Conservation (phyloP, 129 eudicot species). For the sunflower (Helianthus annuus) region HanXRQr2.0-SUNRISE NC_035448.2:107985509-107986008, state of each 20-base stretch:
- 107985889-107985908: not conserved
- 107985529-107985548: slow-evolving; percentile 56
- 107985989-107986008: slow-evolving; percentile 3
- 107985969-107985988: not conserved
- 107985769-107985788: slow-evolving; percentile 94
- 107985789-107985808: not conserved
- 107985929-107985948: not conserved
- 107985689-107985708: slow-evolving; percentile 98
- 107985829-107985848: no score
- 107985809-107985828: no score
- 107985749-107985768: slow-evolving; percentile 74
- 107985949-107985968: slow-evolving; percentile 14
- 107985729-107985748: slow-evolving; percentile 74
- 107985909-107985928: not conserved
- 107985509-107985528: slow-evolving; percentile 81
- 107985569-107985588: slow-evolving; percentile 78
- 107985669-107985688: slow-evolving; percentile 75
- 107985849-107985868: no score
- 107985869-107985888: no score
- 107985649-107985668: slow-evolving; percentile 85
- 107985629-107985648: slow-evolving; percentile 96
- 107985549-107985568: slow-evolving; percentile 63
- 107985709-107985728: slow-evolving; percentile 76
- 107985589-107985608: slow-evolving; percentile 67
- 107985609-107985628: slow-evolving; percentile 95